Evolutionary conservation across 768 basidiomycete genomes (phyloP), one percentile per base, ranked within the genome.

Genomic region (Suillus ampliporus): DNA sequence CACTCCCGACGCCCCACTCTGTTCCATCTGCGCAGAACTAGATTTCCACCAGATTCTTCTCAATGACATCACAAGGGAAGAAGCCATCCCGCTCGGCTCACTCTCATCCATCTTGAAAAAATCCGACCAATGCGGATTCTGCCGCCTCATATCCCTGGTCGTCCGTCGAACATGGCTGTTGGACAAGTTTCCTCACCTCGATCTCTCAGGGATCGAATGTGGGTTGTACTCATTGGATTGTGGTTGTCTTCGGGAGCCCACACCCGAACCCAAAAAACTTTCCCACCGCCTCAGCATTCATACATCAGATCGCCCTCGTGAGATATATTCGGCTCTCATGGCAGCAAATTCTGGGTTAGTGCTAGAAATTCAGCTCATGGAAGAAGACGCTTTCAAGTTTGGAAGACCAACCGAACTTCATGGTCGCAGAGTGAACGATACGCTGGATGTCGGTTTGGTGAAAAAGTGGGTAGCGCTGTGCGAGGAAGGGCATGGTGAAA

Each of bases 381-480:
- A 67, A 40, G 65, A 71, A 28, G 69, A 71, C 28, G 21, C 70
- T 54, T 58, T 21, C 41, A 67, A 56, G 37, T 48, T 71, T 23
- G 44, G 41, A 13, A 50, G 69, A n/a, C 23, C 64, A 3, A 68
- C 57, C 48, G 65, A 61, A 8, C 50, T 71, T 31, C 70, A 71
- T 46, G 69, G 69, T n/a, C 62, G 69, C 31, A 64, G 70, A 53
- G n/a, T 71, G 50, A 26, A n/a, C 26, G 47, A 58, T 17, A 44
- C 5, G 9, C 61, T 64, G 10, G 63, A 71, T 48, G 40, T 63
- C 3, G 53, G 5, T 19, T 9, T 67, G 26, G 52, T 71, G 56
- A 71, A 61, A 44, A 37, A 35, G 11, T 71, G 69, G 69, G 28
- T 71, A 5, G 17, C 48, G 1, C 61, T 68, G 8, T 71, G 69